Evolutionary conservation across 257 asterid genomes (phyloP).

Genomic region (Lycium ferocissimum): DNA sequence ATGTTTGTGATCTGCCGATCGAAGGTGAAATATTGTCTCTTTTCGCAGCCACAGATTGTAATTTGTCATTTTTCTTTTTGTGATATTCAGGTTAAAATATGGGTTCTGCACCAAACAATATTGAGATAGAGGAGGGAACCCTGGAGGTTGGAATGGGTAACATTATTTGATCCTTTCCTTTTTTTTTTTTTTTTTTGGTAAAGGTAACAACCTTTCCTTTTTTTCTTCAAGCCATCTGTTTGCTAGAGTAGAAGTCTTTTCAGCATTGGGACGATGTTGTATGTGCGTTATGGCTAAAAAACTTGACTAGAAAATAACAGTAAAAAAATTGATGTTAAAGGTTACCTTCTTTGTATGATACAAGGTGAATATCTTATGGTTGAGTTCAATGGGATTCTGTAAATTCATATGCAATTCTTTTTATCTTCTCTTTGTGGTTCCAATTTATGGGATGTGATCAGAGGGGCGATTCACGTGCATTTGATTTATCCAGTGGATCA

Average conservation of each 20-base stretch:
- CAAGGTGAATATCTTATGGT: background rate
- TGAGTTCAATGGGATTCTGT: background rate
- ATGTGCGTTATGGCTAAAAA: background rate
- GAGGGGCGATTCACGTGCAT: background rate
- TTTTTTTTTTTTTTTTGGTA: background rate
- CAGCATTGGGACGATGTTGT: background rate
- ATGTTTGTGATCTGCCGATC: conserved; percentile 23
- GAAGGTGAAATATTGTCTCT: background rate
- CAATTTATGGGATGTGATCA: background rate
- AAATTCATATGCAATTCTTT: background rate
- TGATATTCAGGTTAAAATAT: conserved; percentile 36
- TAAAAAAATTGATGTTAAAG: background rate
- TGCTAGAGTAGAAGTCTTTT: background rate
- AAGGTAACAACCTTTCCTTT: background rate
- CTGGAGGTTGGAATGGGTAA: conserved; percentile 48
- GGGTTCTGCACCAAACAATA: conserved; percentile 34
- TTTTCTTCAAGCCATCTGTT: background rate
- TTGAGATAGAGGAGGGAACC: conserved; percentile 46
- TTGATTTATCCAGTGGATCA: conserved; percentile 19
- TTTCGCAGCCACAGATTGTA: background rate
- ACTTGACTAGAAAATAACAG: background rate
- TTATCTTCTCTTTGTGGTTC: background rate
- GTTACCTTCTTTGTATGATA: background rate
- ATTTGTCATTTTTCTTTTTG: background rate
- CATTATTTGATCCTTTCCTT: background rate